Base-by-base conservation (phyloP, 352 stramenopile species). In the Blastocystis sp. region DNA sequence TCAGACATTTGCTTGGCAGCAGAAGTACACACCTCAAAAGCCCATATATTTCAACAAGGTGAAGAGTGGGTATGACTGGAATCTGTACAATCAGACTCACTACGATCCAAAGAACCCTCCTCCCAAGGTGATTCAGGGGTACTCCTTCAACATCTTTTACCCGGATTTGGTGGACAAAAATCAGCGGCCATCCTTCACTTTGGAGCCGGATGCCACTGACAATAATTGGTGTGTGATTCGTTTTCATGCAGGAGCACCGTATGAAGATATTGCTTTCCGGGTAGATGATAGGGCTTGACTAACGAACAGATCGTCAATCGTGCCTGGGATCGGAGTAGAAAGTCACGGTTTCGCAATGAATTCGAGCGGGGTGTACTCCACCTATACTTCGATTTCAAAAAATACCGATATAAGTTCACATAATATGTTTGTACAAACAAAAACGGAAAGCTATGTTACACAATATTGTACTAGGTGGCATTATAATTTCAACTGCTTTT, bases 141-240 rank as follows among this genome's bases (percentile, higher is more conserved):
- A 99, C 94, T 98, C 98, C 91, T 99, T 99, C 93, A 99, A 98
- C 82, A 92, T 99, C 47, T 99, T 99, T 90, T 99, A 98, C 92
- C 96, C 97, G 55, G 97, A 99, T 91, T 93, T 99, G 20, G 96
- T 99, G 68, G 96, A 99, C 92, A 97, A 97, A 87, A 94, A 92
- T 55, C 94, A 96, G 50, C 96, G 96, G 0, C 97, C 97, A 18
- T 94, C 94, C 11, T 99, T 98, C 91, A 93, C 95, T 41, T 82
- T 99, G 88, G 96, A 99, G 90, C 93, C 94, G 69, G 92, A 95
- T 11, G 95, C 96, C 88, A 94, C 95, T 45, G 89, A 92, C 62
- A 93, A 94, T 54, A 92, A 98, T 37, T 99, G 98, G 91, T 98
- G 95, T 91, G 98, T 99, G 91, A 95, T 99, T 37, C 94, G 97